Base-by-base conservation (phyloP, 2,329 filamentous ascomycete genomes). In the Microcyclospora tardicrescens region DNA sequence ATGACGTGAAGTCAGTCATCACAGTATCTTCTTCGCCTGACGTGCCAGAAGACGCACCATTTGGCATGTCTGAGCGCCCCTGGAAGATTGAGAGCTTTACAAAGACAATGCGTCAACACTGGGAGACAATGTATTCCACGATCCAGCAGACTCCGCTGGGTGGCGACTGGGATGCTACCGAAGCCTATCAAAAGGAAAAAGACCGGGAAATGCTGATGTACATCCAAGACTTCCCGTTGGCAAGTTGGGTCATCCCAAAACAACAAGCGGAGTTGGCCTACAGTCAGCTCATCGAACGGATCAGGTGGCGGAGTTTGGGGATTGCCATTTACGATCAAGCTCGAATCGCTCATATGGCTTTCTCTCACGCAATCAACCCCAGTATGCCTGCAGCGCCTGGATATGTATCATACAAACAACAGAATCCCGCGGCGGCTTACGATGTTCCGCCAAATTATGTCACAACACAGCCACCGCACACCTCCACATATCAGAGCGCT, bases 121-220 rank as follows among this genome's bases (percentile, higher is more conserved):
- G 42, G 43, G 53, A 56, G 41, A 34, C 36, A 5, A 53, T 53
- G 49, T 57, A 51, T 40, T 41, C 41, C 28, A 41, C 45, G 9
- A 39, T 49, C n/a, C 40, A 38, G 5, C 38, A 41, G 16, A 33
- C 34, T 27, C 43, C 48, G 2, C 36, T 54, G 16, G 29, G 42
- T 27, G 44, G 45, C n/a, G 44, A 36, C 36, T 56, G 49, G 52
- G 43, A 46, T 10, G 28, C 40, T 16, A 56, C 54, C 5, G 54
- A 57, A 36, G 43, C 46, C 14, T 54, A 55, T 36, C 51, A 55
- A 39, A 39, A 37, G 10, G 36, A 48, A 27, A 49, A 53, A 30
- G 54, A 45, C 27, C 28, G 13, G 12, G 35, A 43, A 36, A 37
- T 43, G 34, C 31, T 37, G 6, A 11, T 14, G 24, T 58, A 58